A percentile compares a stretch with the other conserved stretches of the same genome.
Evolutionary conservation across 225 moss, liverwort and hornwort species (phyloP).

Genomic region (Thuidium tamariscinum): DNA sequence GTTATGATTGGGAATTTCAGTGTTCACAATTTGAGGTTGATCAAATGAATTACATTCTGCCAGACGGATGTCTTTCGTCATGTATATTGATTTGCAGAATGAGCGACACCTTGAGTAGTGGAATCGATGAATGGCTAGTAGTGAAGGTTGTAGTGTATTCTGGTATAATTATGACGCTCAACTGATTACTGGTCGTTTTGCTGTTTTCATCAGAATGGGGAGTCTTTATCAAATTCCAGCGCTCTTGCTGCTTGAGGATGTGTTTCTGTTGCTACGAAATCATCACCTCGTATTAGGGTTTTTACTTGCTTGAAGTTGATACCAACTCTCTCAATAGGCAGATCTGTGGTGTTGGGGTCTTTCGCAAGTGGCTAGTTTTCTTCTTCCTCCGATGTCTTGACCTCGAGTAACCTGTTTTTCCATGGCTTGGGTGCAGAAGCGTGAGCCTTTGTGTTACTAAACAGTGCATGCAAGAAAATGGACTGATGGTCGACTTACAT

Average conservation of each 20-base stretch:
- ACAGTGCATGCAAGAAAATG: background rate
- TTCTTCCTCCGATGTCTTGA: background rate
- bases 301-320: background rate
- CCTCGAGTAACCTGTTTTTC: background rate
- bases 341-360: background rate
- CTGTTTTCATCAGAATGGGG: background rate
- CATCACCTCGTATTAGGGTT: background rate
- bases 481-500: background rate
- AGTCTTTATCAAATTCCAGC: background rate
- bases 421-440: conserved; percentile 24
- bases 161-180: background rate
- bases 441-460: background rate
- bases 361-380: background rate
- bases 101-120: background rate
- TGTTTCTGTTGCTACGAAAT: background rate
- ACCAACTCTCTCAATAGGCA: background rate
- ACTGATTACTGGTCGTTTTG: background rate
- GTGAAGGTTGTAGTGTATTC: background rate
- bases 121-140: background rate
- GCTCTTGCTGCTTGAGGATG: background rate
- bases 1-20: background rate
- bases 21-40: background rate
- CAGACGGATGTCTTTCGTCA: background rate
- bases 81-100: background rate
- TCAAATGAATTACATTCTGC: background rate